A percentile compares a stretch with the other conserved stretches of the same genome.
These are phyloP conservation scores for Gynandropsis gynandra DNA, from an alignment of 345 rosid species.

Conservation along the genomic window DNA sequence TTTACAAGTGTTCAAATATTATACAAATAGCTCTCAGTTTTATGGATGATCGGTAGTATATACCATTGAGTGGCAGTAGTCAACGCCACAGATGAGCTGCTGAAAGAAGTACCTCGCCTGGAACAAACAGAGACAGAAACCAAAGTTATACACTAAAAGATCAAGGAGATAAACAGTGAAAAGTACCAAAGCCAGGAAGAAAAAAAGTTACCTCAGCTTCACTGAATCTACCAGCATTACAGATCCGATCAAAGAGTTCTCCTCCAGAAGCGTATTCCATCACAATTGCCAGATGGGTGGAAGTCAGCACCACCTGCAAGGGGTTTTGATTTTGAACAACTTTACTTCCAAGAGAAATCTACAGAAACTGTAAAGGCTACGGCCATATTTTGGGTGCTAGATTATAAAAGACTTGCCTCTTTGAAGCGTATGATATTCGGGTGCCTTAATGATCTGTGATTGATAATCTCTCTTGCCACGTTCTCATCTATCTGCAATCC, in stretches of 20 bases:
- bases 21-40: conserved; percentile 7
- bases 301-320: conserved; percentile 33
- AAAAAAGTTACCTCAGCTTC: conserved; percentile 60
- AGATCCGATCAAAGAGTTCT: conserved; percentile 76
- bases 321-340: background rate
- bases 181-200: conserved; percentile 12
- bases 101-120: conserved; percentile 92
- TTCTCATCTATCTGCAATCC: conserved; percentile 77
- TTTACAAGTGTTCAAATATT: too few species aligned
- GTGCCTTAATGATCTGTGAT: conserved; percentile 84
- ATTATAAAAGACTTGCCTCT: conserved; percentile 42
- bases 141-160: background rate
- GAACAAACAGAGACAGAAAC: conserved; percentile 15
- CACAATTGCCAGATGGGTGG: conserved; percentile 58
- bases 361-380: background rate
- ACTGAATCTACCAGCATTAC: conserved; percentile 80
- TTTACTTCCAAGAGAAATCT: conserved; percentile 11
- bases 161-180: background rate
- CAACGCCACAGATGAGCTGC: conserved; percentile 83
- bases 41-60: conserved; percentile 5
- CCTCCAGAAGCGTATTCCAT: conserved; percentile 96
- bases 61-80: conserved; percentile 81
- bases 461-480: conserved; percentile 85
- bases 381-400: background rate
- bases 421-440: conserved; percentile 86